Evolutionary conservation across 2,329 filamentous ascomycete genomes (phyloP).

Genomic region (Lachnellula cervina): DNA sequence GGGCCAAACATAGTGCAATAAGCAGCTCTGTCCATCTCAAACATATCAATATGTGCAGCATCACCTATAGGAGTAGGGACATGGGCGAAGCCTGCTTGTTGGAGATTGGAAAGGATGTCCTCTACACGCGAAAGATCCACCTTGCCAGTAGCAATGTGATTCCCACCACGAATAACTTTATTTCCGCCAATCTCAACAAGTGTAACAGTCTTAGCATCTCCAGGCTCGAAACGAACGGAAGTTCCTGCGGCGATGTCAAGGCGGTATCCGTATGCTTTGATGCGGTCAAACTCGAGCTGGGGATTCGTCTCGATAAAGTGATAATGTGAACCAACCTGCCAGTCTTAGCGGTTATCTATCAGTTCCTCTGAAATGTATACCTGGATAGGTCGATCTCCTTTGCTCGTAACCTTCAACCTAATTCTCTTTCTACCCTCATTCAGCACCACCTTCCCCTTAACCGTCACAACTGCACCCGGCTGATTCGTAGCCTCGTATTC

Average conservation of each 20-base stretch:
- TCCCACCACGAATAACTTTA: slow-evolving; percentile 78
- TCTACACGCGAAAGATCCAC: slow-evolving; percentile 61
- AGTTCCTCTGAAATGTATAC: slow-evolving; percentile 38
- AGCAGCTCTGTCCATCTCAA: slow-evolving; percentile 68
- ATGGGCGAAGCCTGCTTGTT: slow-evolving; percentile 74
- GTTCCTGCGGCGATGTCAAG: slow-evolving; percentile 90
- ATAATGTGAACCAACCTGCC: slow-evolving; percentile 79
- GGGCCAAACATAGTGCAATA: slow-evolving; percentile 92
- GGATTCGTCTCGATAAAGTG: slow-evolving; percentile 96
- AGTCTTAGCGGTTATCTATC: slow-evolving; percentile 5
- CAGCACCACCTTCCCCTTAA: slow-evolving; percentile 60
- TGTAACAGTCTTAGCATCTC: slow-evolving; percentile 84
- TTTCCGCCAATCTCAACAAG: slow-evolving; percentile 84
- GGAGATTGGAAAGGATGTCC: slow-evolving; percentile 63
- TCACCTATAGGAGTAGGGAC: slow-evolving; percentile 55
- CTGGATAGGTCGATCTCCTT: slow-evolving; percentile 85
- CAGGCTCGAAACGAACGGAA: slow-evolving; percentile 88
- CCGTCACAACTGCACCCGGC: slow-evolving; percentile 74
- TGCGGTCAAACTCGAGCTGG: slow-evolving; percentile 80
- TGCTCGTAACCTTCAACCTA: slow-evolving; percentile 72
- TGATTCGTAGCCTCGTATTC: slow-evolving; percentile 63
- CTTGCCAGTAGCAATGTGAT: slow-evolving; percentile 67
- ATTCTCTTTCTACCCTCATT: slow-evolving; percentile 73
- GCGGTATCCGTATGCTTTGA: slow-evolving; percentile 75
- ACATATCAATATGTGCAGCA: slow-evolving; percentile 52